These are phyloP conservation scores for Kwoniella pini DNA, from an alignment of 768 basidiomycete genomes.

Conservation along the genomic window DNA sequence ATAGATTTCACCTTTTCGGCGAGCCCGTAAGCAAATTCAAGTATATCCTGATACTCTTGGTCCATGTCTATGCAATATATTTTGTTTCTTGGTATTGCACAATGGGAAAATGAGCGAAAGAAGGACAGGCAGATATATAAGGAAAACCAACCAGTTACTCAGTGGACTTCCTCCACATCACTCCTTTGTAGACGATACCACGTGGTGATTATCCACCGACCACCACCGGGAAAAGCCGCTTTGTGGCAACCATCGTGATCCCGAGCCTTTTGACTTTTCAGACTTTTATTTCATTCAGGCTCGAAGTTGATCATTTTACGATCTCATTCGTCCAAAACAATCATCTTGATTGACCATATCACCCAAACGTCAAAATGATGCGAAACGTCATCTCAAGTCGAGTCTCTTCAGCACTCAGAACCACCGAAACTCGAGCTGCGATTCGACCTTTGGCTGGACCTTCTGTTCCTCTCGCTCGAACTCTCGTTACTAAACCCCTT, in stretches of 20 bases:
- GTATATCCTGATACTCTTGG: slow-evolving; percentile 25
- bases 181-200: background rate
- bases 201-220: background rate
- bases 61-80: slow-evolving; percentile 8
- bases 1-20: slow-evolving; percentile 24
- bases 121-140: too few species aligned
- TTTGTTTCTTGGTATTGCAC: background rate
- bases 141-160: too few species aligned
- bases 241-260: background rate
- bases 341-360: slow-evolving; percentile 1
- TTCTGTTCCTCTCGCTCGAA: slow-evolving; percentile 21
- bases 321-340: slow-evolving; percentile 5
- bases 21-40: slow-evolving; percentile 32
- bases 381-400: slow-evolving; percentile 19
- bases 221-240: background rate
- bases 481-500: slow-evolving; percentile 18
- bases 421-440: slow-evolving; percentile 22
- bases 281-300: slow-evolving; percentile 1
- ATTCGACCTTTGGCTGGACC: slow-evolving; percentile 34
- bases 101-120: too few species aligned
- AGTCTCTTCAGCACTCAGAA: slow-evolving; percentile 19
- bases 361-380: slow-evolving; percentile 16
- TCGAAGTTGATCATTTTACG: background rate
- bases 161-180: slow-evolving; percentile 9
- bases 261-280: background rate